These are phyloP conservation scores for Ormosia semicastrata DNA, from an alignment of 306 rosid genomes.

Conservation along the genomic window DNA sequence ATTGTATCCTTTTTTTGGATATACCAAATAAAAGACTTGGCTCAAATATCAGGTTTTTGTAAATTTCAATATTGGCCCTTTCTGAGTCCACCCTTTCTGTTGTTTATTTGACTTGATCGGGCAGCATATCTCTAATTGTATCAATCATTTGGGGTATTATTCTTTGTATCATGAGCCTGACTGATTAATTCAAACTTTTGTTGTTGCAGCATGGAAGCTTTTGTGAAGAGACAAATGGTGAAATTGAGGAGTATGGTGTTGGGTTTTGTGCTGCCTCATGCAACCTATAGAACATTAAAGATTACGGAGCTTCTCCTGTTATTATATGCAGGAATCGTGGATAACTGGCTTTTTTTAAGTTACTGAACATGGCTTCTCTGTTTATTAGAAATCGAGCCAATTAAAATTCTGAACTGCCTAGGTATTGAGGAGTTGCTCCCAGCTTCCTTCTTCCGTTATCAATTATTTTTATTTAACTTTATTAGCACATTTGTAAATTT, in stretches of 20 bases:
- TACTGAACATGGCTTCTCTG: conserved; percentile 30
- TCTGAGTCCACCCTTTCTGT: background rate
- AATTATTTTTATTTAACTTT: background rate
- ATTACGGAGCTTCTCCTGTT: conserved; percentile 26
- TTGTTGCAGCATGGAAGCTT: conserved; percentile 74
- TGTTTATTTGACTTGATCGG: background rate
- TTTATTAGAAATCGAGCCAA: conserved; percentile 30
- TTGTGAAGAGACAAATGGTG: conserved; percentile 40
- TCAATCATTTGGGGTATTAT: background rate
- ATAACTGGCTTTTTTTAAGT: conserved; percentile 24
- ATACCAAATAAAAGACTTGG: background rate
- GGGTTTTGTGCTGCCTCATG: conserved; percentile 37
- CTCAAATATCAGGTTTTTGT: background rate
- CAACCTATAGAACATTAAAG: conserved; percentile 9
- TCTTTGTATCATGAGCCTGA: background rate
- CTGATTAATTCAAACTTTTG: background rate
- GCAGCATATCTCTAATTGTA: background rate
- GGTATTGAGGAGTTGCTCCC: conserved; percentile 16
- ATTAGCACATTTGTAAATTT: background rate
- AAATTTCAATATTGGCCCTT: background rate
- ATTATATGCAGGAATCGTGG: conserved; percentile 33
- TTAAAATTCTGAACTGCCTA: conserved; percentile 7
- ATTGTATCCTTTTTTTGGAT: too few species aligned
- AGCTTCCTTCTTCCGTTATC: background rate
- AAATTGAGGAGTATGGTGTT: conserved; percentile 17